These are phyloP conservation scores for Neopestalotiopsis rosae DNA, from an alignment of 2,329 filamentous ascomycete species.

Conservation along the genomic window DNA sequence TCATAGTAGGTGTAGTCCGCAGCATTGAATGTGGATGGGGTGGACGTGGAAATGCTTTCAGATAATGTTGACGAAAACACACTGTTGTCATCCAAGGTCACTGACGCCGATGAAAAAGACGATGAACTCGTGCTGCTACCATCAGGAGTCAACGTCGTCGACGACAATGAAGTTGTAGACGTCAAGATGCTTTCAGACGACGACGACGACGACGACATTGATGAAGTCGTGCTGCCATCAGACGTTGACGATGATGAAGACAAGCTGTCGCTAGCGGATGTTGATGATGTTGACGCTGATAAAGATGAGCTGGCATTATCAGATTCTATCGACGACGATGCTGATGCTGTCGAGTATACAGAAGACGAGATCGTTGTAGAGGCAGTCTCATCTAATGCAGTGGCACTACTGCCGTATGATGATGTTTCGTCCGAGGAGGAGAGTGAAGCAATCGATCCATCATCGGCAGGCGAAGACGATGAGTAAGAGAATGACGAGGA, in stretches of 20 bases:
- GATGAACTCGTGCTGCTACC: neutral
- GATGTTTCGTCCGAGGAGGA: constrained; percentile 1
- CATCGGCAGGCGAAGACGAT: constrained; percentile 3
- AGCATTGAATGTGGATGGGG: constrained; percentile 1
- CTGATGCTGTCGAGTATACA: neutral
- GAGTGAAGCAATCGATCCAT: neutral
- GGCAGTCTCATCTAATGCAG: constrained; percentile 3
- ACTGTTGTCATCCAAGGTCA: neutral
- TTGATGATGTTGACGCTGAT: too few species aligned
- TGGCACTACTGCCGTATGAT: neutral
- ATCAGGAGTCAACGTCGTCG: neutral
- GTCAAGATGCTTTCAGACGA: neutral
- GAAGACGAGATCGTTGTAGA: constrained; percentile 3
- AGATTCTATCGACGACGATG: neutral
- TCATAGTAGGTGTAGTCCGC: constrained; percentile 17
- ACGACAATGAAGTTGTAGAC: constrained; percentile 8
- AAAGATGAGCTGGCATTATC: too few species aligned
- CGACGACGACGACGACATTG: neutral
- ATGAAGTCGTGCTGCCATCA: constrained; percentile 3
- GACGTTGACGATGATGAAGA: constrained; percentile 7
- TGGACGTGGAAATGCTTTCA: neutral
- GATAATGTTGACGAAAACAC: neutral
- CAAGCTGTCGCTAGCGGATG: constrained; percentile 5
- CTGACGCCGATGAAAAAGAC: constrained; percentile 6
- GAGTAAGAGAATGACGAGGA: neutral